These are phyloP conservation scores for Syncephalastrum contaminatum DNA, from an alignment of 371 early-diverging fungal species.

Conservation along the genomic window DNA sequence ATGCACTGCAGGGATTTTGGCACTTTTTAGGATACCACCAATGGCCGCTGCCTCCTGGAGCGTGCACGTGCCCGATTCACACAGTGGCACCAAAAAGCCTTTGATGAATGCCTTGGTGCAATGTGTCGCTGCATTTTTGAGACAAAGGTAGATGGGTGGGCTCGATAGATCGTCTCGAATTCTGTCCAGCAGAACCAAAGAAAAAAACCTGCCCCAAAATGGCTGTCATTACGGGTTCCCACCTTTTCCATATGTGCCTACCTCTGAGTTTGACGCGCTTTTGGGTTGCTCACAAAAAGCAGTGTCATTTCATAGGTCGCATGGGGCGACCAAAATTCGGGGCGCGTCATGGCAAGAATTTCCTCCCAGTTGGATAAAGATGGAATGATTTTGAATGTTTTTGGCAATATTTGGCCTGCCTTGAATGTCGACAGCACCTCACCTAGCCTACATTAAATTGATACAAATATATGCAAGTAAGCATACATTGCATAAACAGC, in stretches of 20 bases:
- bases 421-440: slow-evolving; percentile 88
- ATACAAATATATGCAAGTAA: too few species aligned
- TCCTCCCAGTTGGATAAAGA: slow-evolving; percentile 96
- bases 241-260: too few species aligned
- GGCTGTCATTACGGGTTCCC: too few species aligned
- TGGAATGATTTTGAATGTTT: slow-evolving; percentile 98
- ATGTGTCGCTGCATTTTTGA: too few species aligned
- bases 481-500: too few species aligned
- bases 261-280: slow-evolving; percentile 81
- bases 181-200: slow-evolving; percentile 82
- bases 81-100: slow-evolving; percentile 95
- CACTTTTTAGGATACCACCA: slow-evolving; percentile 89
- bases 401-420: slow-evolving; percentile 90
- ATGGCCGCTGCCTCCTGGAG: slow-evolving; percentile 96
- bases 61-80: slow-evolving; percentile 92
- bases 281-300: slow-evolving; percentile 93
- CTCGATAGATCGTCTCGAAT: slow-evolving; percentile 81
- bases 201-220: slow-evolving; percentile 63
- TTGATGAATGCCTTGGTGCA: slow-evolving; percentile 84
- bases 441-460: slow-evolving; percentile 60
- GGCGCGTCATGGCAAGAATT: slow-evolving; percentile 86
- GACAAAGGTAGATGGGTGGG: too few species aligned
- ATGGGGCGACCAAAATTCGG: slow-evolving; percentile 94
- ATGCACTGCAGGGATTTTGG: slow-evolving; percentile 93
- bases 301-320: slow-evolving; percentile 95